A percentile compares a stretch with the other conserved stretches of the same genome.
Conservation (phyloP, 345 rosid genomes). For the Carallia brachiata region DNA sequence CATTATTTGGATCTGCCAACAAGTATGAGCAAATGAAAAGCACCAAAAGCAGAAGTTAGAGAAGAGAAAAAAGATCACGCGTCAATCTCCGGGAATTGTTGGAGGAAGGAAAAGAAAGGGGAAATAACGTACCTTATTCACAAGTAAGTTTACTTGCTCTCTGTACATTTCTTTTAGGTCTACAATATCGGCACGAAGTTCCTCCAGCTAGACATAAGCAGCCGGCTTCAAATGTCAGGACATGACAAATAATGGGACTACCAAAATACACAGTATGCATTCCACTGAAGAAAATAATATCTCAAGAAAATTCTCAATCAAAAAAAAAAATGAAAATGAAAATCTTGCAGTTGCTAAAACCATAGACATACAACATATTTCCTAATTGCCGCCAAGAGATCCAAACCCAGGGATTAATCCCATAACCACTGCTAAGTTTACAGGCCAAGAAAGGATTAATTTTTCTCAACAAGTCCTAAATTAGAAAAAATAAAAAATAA, state of each 20-base stretch:
- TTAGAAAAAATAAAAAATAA: not conserved
- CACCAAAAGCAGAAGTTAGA: not conserved
- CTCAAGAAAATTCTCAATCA: not conserved
- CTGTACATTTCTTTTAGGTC: conserved; percentile 99
- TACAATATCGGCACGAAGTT: conserved; percentile 88
- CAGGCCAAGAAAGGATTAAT: not conserved
- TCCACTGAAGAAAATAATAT: not conserved
- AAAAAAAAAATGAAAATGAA: not conserved
- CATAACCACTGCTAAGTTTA: not conserved
- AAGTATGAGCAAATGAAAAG: not conserved
- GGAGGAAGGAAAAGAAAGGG: not conserved
- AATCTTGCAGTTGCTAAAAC: no score
- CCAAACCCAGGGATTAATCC: not conserved
- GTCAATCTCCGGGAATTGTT: not conserved
- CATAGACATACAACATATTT: not conserved
- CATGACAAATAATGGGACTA: not conserved
- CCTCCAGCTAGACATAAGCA: conserved; percentile 74
- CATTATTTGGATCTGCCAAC: conserved; percentile 59
- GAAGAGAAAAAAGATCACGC: not conserved
- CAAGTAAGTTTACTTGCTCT: conserved; percentile 98
- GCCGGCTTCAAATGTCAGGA: conserved; percentile 16
- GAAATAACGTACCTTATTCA: conserved; percentile 66
- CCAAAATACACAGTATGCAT: not conserved
- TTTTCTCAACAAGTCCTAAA: not conserved
- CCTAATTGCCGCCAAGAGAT: not conserved